Evolutionary conservation across 2,329 filamentous ascomycete genomes (phyloP).

Genomic region (Fonsecaea monophora): DNA sequence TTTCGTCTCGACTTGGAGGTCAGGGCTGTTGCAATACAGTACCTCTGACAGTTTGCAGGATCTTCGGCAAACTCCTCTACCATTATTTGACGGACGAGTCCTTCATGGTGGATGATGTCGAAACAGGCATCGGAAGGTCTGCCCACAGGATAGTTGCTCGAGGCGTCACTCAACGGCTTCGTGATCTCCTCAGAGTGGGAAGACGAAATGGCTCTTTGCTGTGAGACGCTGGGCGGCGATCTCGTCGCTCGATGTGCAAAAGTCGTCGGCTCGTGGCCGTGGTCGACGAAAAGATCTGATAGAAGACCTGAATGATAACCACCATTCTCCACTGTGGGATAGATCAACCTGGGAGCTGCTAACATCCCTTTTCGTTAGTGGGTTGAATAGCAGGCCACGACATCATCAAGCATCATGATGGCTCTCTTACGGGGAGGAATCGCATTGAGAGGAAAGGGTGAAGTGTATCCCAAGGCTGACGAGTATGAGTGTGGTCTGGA

Average conservation of each 20-base stretch:
- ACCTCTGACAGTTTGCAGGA: conserved; percentile 11
- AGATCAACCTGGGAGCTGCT: background rate
- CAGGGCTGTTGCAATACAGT: background rate
- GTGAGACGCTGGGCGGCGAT: background rate
- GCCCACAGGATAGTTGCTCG: conserved; percentile 6
- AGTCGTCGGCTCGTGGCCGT: background rate
- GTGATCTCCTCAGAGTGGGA: background rate
- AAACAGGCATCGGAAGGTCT: conserved; percentile 10
- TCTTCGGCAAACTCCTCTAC: conserved; percentile 5
- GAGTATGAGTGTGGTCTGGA: conserved; percentile 5
- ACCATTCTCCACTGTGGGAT: background rate
- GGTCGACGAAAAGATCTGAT: background rate
- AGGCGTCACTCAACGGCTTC: background rate
- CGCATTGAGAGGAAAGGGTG: conserved; percentile 1
- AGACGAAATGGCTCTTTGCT: background rate
- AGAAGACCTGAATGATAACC: background rate
- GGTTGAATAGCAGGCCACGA: background rate
- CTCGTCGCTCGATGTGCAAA: background rate
- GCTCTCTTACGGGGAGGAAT: conserved; percentile 2
- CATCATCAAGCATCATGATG: background rate
- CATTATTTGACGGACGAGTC: conserved; percentile 8
- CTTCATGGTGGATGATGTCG: conserved; percentile 9
- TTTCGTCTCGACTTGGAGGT: background rate
- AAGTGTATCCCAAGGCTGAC: conserved; percentile 3
- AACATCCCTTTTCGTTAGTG: background rate